Percentiles rank a stretch among this genome's conserved stretches.
Conservation (phyloP, 2,329 filamentous ascomycete species). For the Hypoxylon sp. region DNA sequence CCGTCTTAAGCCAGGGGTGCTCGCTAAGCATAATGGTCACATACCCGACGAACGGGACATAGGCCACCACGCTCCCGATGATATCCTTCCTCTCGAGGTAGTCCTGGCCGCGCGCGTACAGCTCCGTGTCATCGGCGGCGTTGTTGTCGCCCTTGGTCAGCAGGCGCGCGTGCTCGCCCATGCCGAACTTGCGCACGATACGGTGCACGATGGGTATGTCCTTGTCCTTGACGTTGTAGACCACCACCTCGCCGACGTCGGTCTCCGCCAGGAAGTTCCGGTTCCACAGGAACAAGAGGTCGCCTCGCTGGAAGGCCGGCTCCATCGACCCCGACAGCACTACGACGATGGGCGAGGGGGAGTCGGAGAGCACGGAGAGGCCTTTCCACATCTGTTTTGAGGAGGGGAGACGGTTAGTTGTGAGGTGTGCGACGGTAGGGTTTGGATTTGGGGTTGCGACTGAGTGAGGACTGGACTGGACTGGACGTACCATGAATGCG, state of each 20-base stretch:
- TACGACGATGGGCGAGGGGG: slow-evolving; percentile 80
- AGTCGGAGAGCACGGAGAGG: slow-evolving; percentile 79
- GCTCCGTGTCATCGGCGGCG: slow-evolving; percentile 87
- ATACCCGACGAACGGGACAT: slow-evolving; percentile 94
- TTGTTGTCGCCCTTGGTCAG: slow-evolving; percentile 99
- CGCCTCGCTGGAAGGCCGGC: slow-evolving; percentile 81
- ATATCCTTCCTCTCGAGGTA: slow-evolving; percentile 89
- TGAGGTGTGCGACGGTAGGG: too few species aligned
- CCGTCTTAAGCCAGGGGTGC: slow-evolving; percentile 96
- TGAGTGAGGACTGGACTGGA: too few species aligned
- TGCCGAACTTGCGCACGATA: slow-evolving; percentile 78
- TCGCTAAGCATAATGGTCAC: slow-evolving; percentile 96
- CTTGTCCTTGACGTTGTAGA: slow-evolving; percentile 86
- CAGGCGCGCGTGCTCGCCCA: slow-evolving; percentile 71
- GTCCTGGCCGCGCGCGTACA: slow-evolving; percentile 84
- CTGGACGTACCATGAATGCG: slow-evolving; percentile 78
- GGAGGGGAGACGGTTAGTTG: slow-evolving; percentile 34
- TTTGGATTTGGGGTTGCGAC: too few species aligned
- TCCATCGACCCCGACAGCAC: slow-evolving; percentile 89
- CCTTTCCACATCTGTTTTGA: slow-evolving; percentile 79
- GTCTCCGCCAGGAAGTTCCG: slow-evolving; percentile 66
- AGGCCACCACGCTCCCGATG: slow-evolving; percentile 89
- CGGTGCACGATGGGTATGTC: slow-evolving; percentile 98
- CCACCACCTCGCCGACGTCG: slow-evolving; percentile 65
- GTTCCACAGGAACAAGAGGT: slow-evolving; percentile 81